Percentiles rank a stretch among this genome's conserved stretches.
These are phyloP conservation scores for Megacollybia marginata DNA, from an alignment of 768 basidiomycete genomes.

Conservation along the genomic window DNA sequence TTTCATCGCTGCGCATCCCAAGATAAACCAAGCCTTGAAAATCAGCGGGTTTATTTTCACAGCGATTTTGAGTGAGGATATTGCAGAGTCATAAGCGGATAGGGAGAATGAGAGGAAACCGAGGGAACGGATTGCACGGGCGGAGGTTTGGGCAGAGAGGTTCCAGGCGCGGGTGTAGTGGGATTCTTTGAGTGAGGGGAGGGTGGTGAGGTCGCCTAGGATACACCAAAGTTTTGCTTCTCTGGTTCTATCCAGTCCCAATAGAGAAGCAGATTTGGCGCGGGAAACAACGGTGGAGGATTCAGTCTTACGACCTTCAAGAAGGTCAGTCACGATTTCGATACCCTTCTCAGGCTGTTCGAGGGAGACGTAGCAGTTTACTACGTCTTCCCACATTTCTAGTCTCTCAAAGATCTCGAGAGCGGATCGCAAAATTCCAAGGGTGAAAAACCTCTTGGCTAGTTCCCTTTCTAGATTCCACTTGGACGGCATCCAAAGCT, in stretches of 20 bases:
- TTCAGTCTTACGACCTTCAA: conserved; percentile 82
- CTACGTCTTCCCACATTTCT: conserved; percentile 99
- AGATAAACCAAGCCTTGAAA: conserved; percentile 88
- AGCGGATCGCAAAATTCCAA: conserved; percentile 87
- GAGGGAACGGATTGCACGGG: conserved; percentile 85
- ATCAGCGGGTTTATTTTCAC: conserved; percentile 85
- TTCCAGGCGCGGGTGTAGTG: conserved; percentile 85
- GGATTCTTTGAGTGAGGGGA: conserved; percentile 40
- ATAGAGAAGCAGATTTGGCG: conserved; percentile 42
- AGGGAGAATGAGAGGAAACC: conserved; percentile 77
- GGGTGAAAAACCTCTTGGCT: conserved; percentile 69
- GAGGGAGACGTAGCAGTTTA: conserved; percentile 77
- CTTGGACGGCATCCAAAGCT: conserved; percentile 75
- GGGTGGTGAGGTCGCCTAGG: conserved; percentile 83
- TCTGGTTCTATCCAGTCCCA: conserved; percentile 52
- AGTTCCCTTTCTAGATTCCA: conserved; percentile 95
- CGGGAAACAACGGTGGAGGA: conserved; percentile 61
- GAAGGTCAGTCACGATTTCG: conserved; percentile 73
- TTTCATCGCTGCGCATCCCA: conserved; percentile 89
- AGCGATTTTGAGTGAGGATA: conserved; percentile 61
- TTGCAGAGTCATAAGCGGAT: conserved; percentile 55
- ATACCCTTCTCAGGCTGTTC: conserved; percentile 76
- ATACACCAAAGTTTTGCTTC: conserved; percentile 94
- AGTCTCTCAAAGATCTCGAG: conserved; percentile 89
- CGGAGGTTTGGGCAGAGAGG: conserved; percentile 72